A percentile compares a stretch with the other conserved stretches of the same genome.
Evolutionary conservation across 1,284 basidiomycete genomes (phyloP).

Genomic region (Cutaneotrichosporon sp.): DNA sequence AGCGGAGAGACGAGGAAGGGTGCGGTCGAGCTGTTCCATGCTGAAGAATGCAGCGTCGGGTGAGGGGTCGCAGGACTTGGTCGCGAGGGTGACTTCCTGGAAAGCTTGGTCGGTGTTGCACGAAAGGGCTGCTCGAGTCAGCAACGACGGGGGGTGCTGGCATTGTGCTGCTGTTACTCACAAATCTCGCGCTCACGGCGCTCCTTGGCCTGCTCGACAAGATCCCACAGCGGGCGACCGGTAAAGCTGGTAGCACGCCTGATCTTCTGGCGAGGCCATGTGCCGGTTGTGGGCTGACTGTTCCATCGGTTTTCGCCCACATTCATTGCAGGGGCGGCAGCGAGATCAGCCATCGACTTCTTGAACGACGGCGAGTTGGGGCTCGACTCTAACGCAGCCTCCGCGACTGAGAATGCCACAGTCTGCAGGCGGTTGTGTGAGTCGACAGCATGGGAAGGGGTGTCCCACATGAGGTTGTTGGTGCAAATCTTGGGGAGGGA

Average conservation of each 20-base stretch:
- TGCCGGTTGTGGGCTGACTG: background rate
- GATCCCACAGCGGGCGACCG: slow-evolving; percentile 34
- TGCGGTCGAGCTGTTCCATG: slow-evolving; percentile 31
- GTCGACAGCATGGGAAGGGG: background rate
- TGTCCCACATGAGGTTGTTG: background rate
- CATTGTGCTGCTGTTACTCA: too few species aligned
- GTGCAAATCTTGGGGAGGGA: background rate
- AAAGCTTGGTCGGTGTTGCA: slow-evolving; percentile 15
- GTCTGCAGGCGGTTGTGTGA: background rate
- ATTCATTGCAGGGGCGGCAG: slow-evolving; percentile 4
- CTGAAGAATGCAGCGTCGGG: slow-evolving; percentile 31
- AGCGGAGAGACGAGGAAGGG: slow-evolving; percentile 35
- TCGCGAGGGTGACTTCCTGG: slow-evolving; percentile 24
- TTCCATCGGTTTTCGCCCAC: background rate
- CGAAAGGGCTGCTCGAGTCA: too few species aligned
- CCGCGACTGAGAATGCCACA: slow-evolving; percentile 42
- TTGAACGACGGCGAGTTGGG: slow-evolving; percentile 37
- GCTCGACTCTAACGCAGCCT: slow-evolving; percentile 39
- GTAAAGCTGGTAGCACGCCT: slow-evolving; percentile 15
- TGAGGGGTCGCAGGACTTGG: slow-evolving; percentile 36
- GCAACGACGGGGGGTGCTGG: too few species aligned
- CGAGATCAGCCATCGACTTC: slow-evolving; percentile 9
- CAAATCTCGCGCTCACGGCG: slow-evolving; percentile 28
- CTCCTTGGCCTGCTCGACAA: slow-evolving; percentile 37
- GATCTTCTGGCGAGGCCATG: slow-evolving; percentile 8